These are phyloP conservation scores for Mycena pura DNA, from an alignment of 768 basidiomycete genomes.

Conservation along the genomic window DNA sequence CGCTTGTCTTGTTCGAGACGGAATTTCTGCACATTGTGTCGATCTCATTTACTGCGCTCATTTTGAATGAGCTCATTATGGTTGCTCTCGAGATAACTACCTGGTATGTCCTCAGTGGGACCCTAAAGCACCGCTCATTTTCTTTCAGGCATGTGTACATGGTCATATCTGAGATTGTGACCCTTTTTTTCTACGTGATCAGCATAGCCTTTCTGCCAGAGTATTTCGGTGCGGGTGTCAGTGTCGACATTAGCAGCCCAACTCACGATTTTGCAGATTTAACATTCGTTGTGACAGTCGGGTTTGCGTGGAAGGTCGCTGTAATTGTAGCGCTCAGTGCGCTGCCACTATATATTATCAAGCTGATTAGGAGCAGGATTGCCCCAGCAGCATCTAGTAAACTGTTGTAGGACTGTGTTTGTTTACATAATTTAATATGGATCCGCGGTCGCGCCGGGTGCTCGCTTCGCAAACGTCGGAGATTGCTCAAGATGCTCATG, in stretches of 20 bases:
- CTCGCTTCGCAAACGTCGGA: too few species aligned
- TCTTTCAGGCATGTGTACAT: slow-evolving; percentile 87
- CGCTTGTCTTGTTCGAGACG: slow-evolving; percentile 93
- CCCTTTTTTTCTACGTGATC: slow-evolving; percentile 84
- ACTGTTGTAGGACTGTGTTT: slow-evolving; percentile 56
- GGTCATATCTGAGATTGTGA: slow-evolving; percentile 90
- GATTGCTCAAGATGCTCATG: too few species aligned
- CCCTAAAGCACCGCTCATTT: neutral
- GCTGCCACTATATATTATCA: slow-evolving; percentile 90
- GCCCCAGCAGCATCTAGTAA: slow-evolving; percentile 96
- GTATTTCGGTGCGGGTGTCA: slow-evolving; percentile 83
- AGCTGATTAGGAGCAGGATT: slow-evolving; percentile 82
- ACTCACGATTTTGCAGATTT: slow-evolving; percentile 64
- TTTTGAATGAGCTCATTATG: slow-evolving; percentile 98
- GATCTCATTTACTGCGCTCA: slow-evolving; percentile 95
- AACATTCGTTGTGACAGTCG: slow-evolving; percentile 85
- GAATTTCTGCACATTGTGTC: slow-evolving; percentile 98
- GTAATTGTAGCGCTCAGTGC: slow-evolving; percentile 95
- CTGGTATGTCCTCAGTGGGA: slow-evolving; percentile 60
- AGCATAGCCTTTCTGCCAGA: slow-evolving; percentile 95
- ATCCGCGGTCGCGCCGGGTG: too few species aligned
- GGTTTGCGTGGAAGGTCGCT: slow-evolving; percentile 94
- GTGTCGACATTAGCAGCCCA: neutral
- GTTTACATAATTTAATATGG: too few species aligned
- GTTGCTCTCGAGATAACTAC: slow-evolving; percentile 97